phyloP scores from a whole-genome alignment of 352 stramenopile genomes.

The Globisporangium middletonii region DNA sequence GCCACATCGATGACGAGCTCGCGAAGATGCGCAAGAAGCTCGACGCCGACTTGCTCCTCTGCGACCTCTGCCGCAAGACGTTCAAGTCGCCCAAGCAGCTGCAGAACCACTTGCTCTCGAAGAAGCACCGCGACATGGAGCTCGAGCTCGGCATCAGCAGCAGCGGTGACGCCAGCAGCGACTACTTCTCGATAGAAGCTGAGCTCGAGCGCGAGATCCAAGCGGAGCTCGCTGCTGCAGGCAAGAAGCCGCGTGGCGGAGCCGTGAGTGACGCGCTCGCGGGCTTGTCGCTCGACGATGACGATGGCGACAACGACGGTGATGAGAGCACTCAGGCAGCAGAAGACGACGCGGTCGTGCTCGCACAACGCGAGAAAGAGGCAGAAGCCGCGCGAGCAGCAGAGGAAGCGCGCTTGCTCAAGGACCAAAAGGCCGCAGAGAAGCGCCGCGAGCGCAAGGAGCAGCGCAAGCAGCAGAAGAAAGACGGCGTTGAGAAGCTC shows the following conservation, averaged over 20 bases:
- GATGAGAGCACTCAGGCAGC: neutral
- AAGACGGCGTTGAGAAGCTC: conserved; percentile 73
- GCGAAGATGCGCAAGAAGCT: conserved; percentile 61
- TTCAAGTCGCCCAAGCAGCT: conserved; percentile 85
- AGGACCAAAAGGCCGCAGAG: conserved; percentile 71
- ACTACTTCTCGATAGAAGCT: conserved; percentile 51
- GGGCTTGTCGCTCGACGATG: neutral
- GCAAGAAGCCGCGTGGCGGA: conserved; percentile 17
- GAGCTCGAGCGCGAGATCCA: conserved; percentile 54
- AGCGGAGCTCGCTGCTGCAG: conserved; percentile 40
- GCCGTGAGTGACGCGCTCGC: neutral
- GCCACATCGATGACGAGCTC: conserved; percentile 59
- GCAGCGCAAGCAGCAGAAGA: conserved; percentile 75
- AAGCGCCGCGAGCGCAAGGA: conserved; percentile 80
- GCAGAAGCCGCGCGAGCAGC: conserved; percentile 33
- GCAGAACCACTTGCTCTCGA: conserved; percentile 71
- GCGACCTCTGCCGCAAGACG: conserved; percentile 75
- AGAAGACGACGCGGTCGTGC: conserved; percentile 6
- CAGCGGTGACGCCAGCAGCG: conserved; percentile 14
- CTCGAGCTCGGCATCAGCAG: conserved; percentile 47
- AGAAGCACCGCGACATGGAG: conserved; percentile 79
- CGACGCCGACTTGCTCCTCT: conserved; percentile 60
- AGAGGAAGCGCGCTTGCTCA: conserved; percentile 52
- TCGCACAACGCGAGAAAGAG: conserved; percentile 27
- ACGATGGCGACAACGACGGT: neutral